A percentile compares a stretch with the other conserved stretches of the same genome.
phyloP scores from a whole-genome alignment of 148 eudicot species.

The Amaranthus cruentus region DNA sequence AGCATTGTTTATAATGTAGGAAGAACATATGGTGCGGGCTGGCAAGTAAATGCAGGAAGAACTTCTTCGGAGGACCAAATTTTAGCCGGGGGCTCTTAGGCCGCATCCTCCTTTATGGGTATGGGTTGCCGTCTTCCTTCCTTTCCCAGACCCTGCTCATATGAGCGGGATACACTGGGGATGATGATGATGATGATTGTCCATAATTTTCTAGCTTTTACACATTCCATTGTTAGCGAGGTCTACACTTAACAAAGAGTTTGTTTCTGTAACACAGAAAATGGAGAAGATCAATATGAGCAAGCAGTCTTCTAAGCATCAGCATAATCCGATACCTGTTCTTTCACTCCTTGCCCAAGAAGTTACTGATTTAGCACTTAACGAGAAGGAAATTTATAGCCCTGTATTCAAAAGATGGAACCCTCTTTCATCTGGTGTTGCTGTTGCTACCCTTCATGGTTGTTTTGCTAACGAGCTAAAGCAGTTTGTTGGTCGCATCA shows the following conservation, averaged over 20 bases:
- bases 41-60: no score
- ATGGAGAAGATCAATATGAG: constrained; percentile 62
- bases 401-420: constrained; percentile 82
- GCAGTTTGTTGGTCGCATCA: constrained; percentile 66
- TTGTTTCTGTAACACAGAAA: constrained; percentile 51
- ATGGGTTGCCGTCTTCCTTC: no score
- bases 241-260: background rate
- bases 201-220: no score
- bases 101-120: no score
- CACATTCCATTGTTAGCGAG: background rate
- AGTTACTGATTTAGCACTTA: constrained; percentile 70
- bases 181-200: no score
- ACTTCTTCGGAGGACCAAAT: no score
- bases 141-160: no score
- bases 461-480: constrained; percentile 79
- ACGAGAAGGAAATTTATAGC: constrained; percentile 83
- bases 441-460: constrained; percentile 80
- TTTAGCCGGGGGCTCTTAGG: no score
- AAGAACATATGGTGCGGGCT: no score
- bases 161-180: no score
- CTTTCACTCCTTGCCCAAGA: constrained; percentile 87
- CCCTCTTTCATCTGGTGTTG: constrained; percentile 87
- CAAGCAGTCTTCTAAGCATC: constrained; percentile 56
- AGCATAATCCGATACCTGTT: constrained; percentile 59
- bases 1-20: background rate